Conservation (phyloP, 2,329 filamentous ascomycete species). For the Alternaria sp. region DNA sequence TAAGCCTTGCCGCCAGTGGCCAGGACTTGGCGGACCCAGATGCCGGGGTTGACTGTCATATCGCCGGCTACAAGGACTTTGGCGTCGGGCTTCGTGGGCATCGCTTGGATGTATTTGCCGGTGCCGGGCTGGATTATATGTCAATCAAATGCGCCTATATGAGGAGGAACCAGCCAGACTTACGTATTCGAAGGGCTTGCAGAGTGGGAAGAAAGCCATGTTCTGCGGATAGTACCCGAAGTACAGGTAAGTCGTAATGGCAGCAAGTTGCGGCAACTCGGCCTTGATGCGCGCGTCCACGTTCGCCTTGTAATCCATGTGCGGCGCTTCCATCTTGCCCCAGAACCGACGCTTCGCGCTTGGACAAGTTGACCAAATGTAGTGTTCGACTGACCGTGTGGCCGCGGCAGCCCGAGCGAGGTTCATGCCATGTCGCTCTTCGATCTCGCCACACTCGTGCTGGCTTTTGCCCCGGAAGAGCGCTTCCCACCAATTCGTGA, state of each 20-base stretch:
- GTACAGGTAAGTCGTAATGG: conserved; percentile 37
- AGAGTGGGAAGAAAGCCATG: conserved; percentile 36
- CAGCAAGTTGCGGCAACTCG: conserved; percentile 35
- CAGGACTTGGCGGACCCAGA: conserved; percentile 39
- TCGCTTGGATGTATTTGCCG: conserved; percentile 30
- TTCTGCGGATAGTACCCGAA: conserved; percentile 42
- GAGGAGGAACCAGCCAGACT: neutral
- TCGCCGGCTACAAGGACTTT: conserved; percentile 35
- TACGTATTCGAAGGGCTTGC: conserved; percentile 34
- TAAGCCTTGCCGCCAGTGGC: conserved; percentile 22
- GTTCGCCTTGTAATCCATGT: conserved; percentile 54
- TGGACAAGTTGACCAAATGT: conserved; percentile 56
- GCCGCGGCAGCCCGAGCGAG: conserved; percentile 52
- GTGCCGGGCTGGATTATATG: conserved; percentile 11
- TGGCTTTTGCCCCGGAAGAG: conserved; percentile 36
- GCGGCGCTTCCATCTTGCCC: conserved; percentile 47
- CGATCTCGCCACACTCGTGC: conserved; percentile 46
- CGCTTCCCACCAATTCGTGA: conserved; percentile 53
- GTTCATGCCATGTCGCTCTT: conserved; percentile 52
- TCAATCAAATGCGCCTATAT: neutral
- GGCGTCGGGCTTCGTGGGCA: conserved; percentile 33
- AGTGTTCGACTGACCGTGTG: conserved; percentile 51
- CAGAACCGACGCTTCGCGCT: conserved; percentile 38
- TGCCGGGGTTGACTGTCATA: conserved; percentile 34
- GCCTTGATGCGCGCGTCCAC: conserved; percentile 52